A percentile compares a stretch with the other conserved stretches of the same genome.
Evolutionary conservation across 768 basidiomycete genomes (phyloP).

Genomic region (Rhizopogon vinicolor): DNA sequence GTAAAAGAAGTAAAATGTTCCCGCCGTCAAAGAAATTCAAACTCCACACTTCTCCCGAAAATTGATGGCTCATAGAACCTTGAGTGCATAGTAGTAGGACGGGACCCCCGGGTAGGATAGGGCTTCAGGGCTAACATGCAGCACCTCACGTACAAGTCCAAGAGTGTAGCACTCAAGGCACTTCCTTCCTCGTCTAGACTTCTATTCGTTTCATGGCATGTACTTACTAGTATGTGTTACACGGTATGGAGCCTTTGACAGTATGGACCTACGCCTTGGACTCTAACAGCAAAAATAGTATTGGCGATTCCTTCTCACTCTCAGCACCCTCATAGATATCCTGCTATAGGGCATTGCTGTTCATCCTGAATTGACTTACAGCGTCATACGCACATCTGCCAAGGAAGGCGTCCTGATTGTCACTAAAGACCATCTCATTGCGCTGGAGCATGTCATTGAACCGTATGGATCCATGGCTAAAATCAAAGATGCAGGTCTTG

Average conservation of each 20-base stretch:
- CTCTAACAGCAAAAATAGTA: constrained; percentile 93
- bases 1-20: too few relatives aligned
- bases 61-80: too few relatives aligned
- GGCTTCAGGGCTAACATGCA: too few relatives aligned
- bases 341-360: constrained; percentile 78
- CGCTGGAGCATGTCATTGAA: constrained; percentile 21
- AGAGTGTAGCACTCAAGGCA: too few relatives aligned
- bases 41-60: too few relatives aligned
- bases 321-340: neutral
- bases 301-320: constrained; percentile 9
- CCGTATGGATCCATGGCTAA: constrained; percentile 12
- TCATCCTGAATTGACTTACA: constrained; percentile 67
- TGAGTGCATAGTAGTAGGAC: too few relatives aligned
- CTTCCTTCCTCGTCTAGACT: too few relatives aligned
- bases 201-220: too few relatives aligned
- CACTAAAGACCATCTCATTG: constrained; percentile 45
- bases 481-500: constrained; percentile 41
- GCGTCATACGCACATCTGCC: constrained; percentile 35
- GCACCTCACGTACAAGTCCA: too few relatives aligned
- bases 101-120: too few relatives aligned
- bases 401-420: constrained; percentile 37
- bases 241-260: constrained; percentile 22
- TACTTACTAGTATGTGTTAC: too few relatives aligned
- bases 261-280: constrained; percentile 99
- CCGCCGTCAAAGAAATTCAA: too few relatives aligned